Conservation (phyloP, 148 eudicot genomes). For the Dysphania ambrosioides region DNA sequence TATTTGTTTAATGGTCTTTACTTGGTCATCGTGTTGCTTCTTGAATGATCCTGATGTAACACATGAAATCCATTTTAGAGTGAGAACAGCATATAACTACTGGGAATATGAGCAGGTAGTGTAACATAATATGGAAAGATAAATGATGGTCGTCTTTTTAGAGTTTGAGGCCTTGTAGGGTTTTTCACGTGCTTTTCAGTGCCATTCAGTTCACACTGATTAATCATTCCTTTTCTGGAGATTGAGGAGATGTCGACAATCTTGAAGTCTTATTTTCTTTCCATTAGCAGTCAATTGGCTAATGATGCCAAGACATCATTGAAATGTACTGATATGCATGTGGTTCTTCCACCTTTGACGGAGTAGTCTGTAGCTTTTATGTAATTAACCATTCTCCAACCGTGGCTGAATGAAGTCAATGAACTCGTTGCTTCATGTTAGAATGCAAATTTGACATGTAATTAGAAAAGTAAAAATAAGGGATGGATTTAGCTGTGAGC, state of each 20-base stretch:
- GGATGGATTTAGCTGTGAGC: too few species aligned
- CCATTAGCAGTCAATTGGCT: not conserved
- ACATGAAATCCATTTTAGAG: not conserved
- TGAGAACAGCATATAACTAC: not conserved
- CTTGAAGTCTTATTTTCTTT: not conserved
- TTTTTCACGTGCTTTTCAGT: not conserved
- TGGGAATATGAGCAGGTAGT: not conserved
- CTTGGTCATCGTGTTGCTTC: constrained; percentile 1
- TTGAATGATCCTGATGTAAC: constrained; percentile 3
- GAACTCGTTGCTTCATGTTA: not conserved
- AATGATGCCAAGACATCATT: not conserved
- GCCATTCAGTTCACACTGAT: not conserved
- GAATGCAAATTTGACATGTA: not conserved
- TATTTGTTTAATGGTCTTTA: constrained; percentile 19
- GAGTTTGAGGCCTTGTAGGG: not conserved
- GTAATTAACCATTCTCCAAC: not conserved
- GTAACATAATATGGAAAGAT: not conserved
- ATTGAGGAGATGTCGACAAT: not conserved
- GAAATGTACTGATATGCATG: not conserved
- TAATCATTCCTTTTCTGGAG: not conserved
- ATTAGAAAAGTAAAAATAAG: not conserved
- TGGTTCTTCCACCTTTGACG: not conserved
- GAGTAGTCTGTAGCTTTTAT: not conserved
- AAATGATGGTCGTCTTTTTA: not conserved
- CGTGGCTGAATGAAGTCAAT: not conserved